Evolutionary conservation across 169 alveolate genomes (phyloP), one percentile per base, ranked within the genome.

Genomic region (Babesia bovis): DNA sequence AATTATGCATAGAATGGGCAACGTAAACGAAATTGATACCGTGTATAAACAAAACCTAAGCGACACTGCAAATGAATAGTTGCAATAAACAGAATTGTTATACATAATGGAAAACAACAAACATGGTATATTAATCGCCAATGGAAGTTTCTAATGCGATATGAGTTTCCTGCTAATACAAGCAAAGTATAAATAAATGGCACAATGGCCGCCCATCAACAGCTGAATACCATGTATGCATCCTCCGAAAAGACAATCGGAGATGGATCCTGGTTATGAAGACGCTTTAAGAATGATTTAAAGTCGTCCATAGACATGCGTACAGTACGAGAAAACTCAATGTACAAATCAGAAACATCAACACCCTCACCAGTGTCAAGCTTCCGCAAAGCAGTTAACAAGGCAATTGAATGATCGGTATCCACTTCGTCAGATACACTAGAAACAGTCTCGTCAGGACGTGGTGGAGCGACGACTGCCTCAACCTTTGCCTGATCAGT

Each of bases 301-400:
- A 76, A 76, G 33, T 76, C 79, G 40, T 56, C 55, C 81, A 66
- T 65, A 4, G 85, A 52, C 53, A 76, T 41, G 38, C 58, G 69
- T 42, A 52, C 79, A 28, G 57, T 10, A 38, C 58, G 9, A 21
- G 57, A 53, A 25, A 60, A 63, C 40, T 70, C 85, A 13, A 59
- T 52, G 73, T 26, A 61, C 9, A 66, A 63, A 57, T 56, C 87
- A 44, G 85, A 81, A 49, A 82, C 53, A 74, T 83, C 82, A 49
- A 66, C 78, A 63, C 88, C 76, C 35, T 85, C 83, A 26, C 92
- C 82, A 52, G 82, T 21, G 50, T 75, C 81, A 51, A 60, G 45
- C 77, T 78, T 56, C 55, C 84, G 21, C 83, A 85, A 28, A 63
- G 84, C 42, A 38, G 77, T 23, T 68, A 82, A 32, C 36, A 66